phyloP scores from a whole-genome alignment of 2,329 filamentous ascomycete genomes.

The Colletotrichum coccodes region DNA sequence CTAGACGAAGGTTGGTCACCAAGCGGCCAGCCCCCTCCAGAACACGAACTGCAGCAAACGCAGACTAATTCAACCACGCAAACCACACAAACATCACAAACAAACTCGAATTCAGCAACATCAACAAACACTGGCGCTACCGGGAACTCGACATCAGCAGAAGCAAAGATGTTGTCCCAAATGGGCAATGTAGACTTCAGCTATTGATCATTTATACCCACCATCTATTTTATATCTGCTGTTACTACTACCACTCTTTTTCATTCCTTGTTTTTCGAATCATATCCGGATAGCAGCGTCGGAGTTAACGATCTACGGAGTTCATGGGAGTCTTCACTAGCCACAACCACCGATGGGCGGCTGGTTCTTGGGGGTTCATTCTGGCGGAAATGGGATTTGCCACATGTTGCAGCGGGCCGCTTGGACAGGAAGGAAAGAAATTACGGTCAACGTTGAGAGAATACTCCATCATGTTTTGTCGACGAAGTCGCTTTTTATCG shows the following conservation, averaged over 20 bases:
- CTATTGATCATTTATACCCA: conserved; percentile 56
- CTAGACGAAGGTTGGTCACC: conserved; percentile 69
- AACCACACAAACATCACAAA: conserved; percentile 37
- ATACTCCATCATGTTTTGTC: conserved; percentile 15
- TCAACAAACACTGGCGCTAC: conserved; percentile 41
- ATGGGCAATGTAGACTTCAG: conserved; percentile 72
- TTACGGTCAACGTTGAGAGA: conserved; percentile 29
- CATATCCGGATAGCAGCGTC: conserved; percentile 43
- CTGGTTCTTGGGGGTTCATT: conserved; percentile 25
- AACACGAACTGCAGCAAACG: conserved; percentile 62
- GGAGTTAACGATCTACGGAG: conserved; percentile 46
- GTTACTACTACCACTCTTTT: conserved; percentile 29
- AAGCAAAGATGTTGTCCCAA: conserved; percentile 60
- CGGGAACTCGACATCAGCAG: conserved; percentile 52
- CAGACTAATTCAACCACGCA: conserved; percentile 47
- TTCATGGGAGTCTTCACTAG: conserved; percentile 33
- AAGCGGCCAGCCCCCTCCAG: conserved; percentile 60
- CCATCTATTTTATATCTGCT: conserved; percentile 31
- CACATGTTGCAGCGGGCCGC: conserved; percentile 22
- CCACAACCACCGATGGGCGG: conserved; percentile 25
- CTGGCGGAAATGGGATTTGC: conserved; percentile 15
- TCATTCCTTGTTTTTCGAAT: conserved; percentile 30
- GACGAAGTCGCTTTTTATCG: conserved; percentile 11
- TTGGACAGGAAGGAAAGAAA: conserved; percentile 19
- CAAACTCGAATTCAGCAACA: conserved; percentile 43